phyloP scores from a whole-genome alignment of 2,329 filamentous ascomycete genomes.

The Immersiporthe knoxdaviesiana region DNA sequence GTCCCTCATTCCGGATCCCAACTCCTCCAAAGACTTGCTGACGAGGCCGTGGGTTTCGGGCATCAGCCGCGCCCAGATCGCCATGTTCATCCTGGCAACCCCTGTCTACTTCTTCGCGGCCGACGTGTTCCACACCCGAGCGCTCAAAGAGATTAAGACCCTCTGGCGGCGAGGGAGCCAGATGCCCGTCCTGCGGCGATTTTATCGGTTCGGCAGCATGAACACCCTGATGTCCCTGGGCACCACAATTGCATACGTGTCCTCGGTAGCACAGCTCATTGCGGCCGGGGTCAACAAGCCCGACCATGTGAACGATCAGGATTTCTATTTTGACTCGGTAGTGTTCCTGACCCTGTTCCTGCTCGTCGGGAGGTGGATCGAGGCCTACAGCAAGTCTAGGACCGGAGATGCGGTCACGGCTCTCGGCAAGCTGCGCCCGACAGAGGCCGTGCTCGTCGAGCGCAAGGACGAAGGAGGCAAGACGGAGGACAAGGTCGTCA shows the following conservation, averaged over 20 bases:
- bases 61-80: constrained; percentile 76
- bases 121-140: constrained; percentile 80
- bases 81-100: constrained; percentile 79
- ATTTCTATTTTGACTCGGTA: constrained; percentile 88
- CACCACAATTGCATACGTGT: constrained; percentile 84
- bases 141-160: constrained; percentile 75
- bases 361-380: constrained; percentile 72
- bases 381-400: constrained; percentile 89
- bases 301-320: constrained; percentile 48
- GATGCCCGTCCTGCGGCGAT: constrained; percentile 72
- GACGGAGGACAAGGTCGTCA: constrained; percentile 44
- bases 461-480: constrained; percentile 42
- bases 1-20: constrained; percentile 69
- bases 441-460: constrained; percentile 72
- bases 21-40: constrained; percentile 64
- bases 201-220: constrained; percentile 96
- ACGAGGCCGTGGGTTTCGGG: constrained; percentile 73
- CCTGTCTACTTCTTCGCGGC: constrained; percentile 87
- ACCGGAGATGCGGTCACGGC: constrained; percentile 85
- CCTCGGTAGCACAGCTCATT: constrained; percentile 78
- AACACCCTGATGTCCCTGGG: constrained; percentile 90
- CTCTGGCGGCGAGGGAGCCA: constrained; percentile 79
- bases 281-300: constrained; percentile 54
- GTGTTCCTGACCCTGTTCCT: constrained; percentile 91
- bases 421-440: constrained; percentile 76